These are phyloP conservation scores for Ophiostoma himal-ulmi DNA, from an alignment of 2,329 filamentous ascomycete species.

Conservation along the genomic window DNA sequence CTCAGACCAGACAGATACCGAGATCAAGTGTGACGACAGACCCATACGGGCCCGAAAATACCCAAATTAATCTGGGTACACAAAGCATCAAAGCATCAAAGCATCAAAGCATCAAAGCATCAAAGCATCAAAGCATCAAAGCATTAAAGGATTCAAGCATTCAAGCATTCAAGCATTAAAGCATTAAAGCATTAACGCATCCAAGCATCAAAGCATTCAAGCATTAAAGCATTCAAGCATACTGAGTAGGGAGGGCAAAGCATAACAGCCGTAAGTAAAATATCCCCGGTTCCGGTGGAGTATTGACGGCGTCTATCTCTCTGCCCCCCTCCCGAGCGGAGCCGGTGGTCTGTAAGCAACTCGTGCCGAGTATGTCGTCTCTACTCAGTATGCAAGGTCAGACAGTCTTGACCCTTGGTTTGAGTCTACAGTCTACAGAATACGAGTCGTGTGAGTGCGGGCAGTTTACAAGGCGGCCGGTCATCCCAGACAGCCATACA, in stretches of 20 bases:
- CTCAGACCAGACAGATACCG: not conserved
- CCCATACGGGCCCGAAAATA: constrained; percentile 7
- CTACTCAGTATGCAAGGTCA: not conserved
- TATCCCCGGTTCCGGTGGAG: not conserved
- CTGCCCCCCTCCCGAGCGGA: not conserved
- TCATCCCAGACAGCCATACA: not conserved
- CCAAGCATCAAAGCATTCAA: not conserved
- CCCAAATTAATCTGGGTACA: not conserved
- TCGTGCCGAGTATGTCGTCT: not conserved
- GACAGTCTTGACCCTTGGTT: not conserved
- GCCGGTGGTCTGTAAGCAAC: not conserved
- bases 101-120: not conserved
- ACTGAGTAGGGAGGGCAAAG: not conserved
- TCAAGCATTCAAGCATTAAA: not conserved
- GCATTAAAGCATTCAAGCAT: not conserved
- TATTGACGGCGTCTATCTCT: not conserved
- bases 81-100: not conserved
- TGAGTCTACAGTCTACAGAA: not conserved
- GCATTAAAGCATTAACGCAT: not conserved
- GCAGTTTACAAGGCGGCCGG: not conserved
- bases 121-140: not conserved
- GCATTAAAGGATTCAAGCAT: too few species aligned
- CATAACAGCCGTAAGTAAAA: not conserved
- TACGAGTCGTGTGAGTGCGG: not conserved
- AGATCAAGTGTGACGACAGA: constrained; percentile 5